phyloP scores from a whole-genome alignment of 495 filamentous ascomycete genomes.

The Penicillium angulare region DNA sequence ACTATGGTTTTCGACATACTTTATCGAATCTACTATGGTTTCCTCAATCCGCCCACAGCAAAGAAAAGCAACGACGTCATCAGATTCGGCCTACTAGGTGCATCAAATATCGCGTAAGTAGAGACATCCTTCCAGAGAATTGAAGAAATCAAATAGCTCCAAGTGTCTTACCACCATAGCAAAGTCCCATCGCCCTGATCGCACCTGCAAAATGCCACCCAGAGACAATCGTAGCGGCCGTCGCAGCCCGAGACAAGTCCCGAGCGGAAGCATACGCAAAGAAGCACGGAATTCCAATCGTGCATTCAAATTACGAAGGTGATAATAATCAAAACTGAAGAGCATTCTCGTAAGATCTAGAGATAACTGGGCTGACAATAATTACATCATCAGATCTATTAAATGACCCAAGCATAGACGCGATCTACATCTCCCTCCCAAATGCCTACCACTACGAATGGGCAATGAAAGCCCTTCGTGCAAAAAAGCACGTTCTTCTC shows the following conservation, averaged over 20 bases:
- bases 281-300: slow-evolving; percentile 54
- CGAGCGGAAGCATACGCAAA: slow-evolving; percentile 57
- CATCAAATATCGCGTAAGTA: no score
- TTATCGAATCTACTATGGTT: no score
- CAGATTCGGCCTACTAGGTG: no score
- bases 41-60: no score
- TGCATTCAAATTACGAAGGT: slow-evolving; percentile 49
- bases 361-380: no score
- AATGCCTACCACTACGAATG: slow-evolving; percentile 49
- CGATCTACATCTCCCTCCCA: slow-evolving; percentile 52
- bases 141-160: no score
- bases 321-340: slow-evolving; percentile 5
- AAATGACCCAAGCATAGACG: slow-evolving; percentile 38
- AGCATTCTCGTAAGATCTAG: no score
- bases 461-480: slow-evolving; percentile 35
- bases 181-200: slow-evolving; percentile 54
- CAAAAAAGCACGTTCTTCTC: slow-evolving; percentile 49
- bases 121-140: no score
- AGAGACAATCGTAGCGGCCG: slow-evolving; percentile 55
- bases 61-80: no score
- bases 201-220: slow-evolving; percentile 57
- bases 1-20: no score
- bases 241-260: slow-evolving; percentile 55
- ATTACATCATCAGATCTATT: slow-evolving; percentile 42
- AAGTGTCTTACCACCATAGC: no score